These are phyloP conservation scores for Castanospermum australe DNA, from an alignment of 306 rosid species.

Conservation along the genomic window DNA sequence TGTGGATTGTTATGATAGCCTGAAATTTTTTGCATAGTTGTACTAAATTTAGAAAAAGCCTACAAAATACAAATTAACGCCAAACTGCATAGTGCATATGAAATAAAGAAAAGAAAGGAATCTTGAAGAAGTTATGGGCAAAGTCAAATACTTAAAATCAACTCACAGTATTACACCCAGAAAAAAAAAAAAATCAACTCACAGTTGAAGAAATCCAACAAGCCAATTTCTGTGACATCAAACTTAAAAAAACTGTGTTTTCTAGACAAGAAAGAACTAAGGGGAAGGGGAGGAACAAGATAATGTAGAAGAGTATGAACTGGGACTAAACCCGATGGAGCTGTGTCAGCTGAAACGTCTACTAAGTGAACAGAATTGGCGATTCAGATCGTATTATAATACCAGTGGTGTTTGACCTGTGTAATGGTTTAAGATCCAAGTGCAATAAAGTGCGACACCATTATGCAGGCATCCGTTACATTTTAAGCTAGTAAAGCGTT, in stretches of 20 bases:
- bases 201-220: no score
- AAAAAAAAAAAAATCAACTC: no score
- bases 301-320: no score
- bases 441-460: neutral
- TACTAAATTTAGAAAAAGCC: neutral
- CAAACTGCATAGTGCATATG: neutral
- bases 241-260: no score
- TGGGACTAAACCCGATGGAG: neutral
- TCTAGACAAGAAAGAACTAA: no score
- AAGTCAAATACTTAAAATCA: no score
- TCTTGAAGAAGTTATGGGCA: neutral
- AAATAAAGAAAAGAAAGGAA: neutral
- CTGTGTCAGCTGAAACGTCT: neutral
- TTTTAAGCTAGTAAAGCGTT: neutral
- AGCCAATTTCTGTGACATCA: no score
- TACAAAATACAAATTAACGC: neutral
- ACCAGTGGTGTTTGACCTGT: neutral
- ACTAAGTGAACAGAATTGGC: neutral
- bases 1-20: constrained; percentile 73
- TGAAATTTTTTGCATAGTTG: constrained; percentile 23
- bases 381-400: neutral
- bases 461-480: neutral
- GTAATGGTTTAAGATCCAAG: neutral
- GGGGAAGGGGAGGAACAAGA: no score
- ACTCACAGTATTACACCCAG: no score